Percentiles rank a stretch among this genome's conserved stretches.
Evolutionary conservation across 2,329 filamentous ascomycete species (phyloP).

Genomic region (Aspergillus awamori): DNA sequence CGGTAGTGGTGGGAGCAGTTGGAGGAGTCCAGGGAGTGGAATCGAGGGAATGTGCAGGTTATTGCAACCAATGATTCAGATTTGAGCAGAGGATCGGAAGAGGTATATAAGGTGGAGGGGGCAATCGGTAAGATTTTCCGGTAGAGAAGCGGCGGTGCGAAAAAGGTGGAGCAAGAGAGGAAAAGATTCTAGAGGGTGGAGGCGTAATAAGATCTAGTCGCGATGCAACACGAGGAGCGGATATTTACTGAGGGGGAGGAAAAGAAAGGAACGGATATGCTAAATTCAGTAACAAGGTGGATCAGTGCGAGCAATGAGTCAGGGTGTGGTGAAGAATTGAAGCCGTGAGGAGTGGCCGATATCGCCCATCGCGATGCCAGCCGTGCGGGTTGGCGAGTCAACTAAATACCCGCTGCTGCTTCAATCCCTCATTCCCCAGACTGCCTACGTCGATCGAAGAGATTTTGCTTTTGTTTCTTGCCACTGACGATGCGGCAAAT

Average conservation of each 20-base stretch:
- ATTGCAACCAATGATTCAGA: background rate
- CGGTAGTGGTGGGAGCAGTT: conserved; percentile 3
- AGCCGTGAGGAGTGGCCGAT: conserved; percentile 27
- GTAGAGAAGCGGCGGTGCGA: background rate
- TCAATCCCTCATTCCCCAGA: background rate
- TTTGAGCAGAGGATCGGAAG: background rate
- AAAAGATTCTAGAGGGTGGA: background rate
- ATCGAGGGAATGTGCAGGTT: background rate
- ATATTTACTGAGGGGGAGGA: background rate
- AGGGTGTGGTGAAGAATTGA: conserved; percentile 6
- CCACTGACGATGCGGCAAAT: conserved; percentile 8
- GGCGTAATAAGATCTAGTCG: background rate
- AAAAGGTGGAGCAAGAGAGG: conserved; percentile 3
- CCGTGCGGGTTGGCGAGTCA: background rate
- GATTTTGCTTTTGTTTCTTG: conserved; percentile 12
- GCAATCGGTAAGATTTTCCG: conserved; percentile 1
- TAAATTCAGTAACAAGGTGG: conserved; percentile 12
- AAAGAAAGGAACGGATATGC: background rate
- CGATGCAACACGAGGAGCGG: background rate
- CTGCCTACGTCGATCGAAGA: conserved; percentile 2
- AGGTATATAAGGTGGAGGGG: background rate
- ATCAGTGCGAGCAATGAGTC: conserved; percentile 12
- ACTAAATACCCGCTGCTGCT: conserved; percentile 5
- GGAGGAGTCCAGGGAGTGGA: background rate
- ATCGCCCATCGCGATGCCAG: conserved; percentile 26